Conservation (phyloP, 192 early-diverging fungal genomes). For the Coemansia sp. region DNA sequence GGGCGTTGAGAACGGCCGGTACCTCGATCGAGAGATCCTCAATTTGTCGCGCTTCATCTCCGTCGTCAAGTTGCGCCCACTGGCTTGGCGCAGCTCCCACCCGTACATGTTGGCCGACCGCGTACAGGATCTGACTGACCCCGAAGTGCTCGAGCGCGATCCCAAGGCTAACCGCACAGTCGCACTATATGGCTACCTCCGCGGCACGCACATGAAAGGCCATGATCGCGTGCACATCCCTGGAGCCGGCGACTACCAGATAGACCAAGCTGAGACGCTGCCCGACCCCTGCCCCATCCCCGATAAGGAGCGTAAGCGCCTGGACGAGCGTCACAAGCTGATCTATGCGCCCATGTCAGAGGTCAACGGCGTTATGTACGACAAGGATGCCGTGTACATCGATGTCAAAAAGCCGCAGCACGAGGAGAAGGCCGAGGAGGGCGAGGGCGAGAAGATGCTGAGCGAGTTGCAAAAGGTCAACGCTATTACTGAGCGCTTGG, state of each 20-base stretch:
- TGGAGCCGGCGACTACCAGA: constrained; percentile 85
- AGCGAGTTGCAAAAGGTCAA: constrained; percentile 85
- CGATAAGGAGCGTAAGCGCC: constrained; percentile 83
- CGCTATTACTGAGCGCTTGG: constrained; percentile 41
- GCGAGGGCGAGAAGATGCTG: constrained; percentile 89
- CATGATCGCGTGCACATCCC: constrained; percentile 92
- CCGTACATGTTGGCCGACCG: constrained; percentile 98
- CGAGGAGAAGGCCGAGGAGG: constrained; percentile 60
- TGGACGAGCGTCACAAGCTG: constrained; percentile 94
- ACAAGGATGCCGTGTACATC: constrained; percentile 99
- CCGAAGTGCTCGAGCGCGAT: constrained; percentile 73
- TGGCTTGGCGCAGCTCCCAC: constrained; percentile 96
- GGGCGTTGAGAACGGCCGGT: constrained; percentile 91
- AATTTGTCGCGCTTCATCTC: constrained; percentile 97
- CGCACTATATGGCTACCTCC: constrained; percentile 92
- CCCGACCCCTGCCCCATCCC: constrained; percentile 97
- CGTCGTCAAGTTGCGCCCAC: constrained; percentile 97
- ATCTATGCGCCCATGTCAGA: constrained; percentile 99
- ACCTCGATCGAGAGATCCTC: constrained; percentile 90
- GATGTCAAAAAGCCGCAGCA: constrained; percentile 75
- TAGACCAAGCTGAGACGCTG: constrained; percentile 75
- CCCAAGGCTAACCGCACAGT: constrained; percentile 92
- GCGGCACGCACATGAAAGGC: constrained; percentile 92
- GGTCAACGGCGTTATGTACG: constrained; percentile 97
- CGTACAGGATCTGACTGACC: constrained; percentile 95